Base-by-base conservation (phyloP, 2,329 filamentous ascomycete species). In the Aspergillus floridensis region DNA sequence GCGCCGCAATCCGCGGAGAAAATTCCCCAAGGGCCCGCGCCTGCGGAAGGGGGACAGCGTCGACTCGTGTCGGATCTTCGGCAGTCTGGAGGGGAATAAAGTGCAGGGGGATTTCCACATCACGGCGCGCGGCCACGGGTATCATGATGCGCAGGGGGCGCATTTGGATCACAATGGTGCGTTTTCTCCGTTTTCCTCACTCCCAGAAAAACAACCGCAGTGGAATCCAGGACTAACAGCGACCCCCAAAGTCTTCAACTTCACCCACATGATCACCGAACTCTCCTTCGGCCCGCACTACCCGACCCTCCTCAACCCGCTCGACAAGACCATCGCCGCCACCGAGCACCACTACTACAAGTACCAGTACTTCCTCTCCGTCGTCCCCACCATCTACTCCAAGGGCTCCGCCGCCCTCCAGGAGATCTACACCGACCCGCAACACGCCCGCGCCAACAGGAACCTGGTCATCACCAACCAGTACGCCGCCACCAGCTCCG, bases 91-190 rank as follows among this genome's bases (percentile, higher is more conserved):
- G 66, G 84, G 96, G 66, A 99, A 99, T 77, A 96, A 96, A 79
- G 95, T 99, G 49, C 93, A 97, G 77, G 95, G 93, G 4, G 93
- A 99, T 75, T 98, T 99, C 73, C 95, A 99, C 74, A 95, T 99
- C 70, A 99, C 95, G 1, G 95, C 95, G 3, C 81, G 92, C 62
- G 95, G 95, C 0, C 93, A 98, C 75, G 95, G 95, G n/a, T 99
- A 99, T 76, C 85, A 86, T 76, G 92, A 93, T 72, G 82, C 38
- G 14, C 14, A 86, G 65, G 90, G 88, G 44, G 81, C 82, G 62
- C 93, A 98, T 79, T 79, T 98, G 65, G 90, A 96, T 69, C 93
- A 98, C 75, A 81, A 74, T 46, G 76, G 92, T 95, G 82, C 77
- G 87, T 81, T 41, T 54, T 24, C 12, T 52, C 31, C 22, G 3